Percentiles rank a stretch among this genome's conserved stretches.
Conservation (phyloP, 1,284 basidiomycete genomes). For the Rhodotorula sp. region DNA sequence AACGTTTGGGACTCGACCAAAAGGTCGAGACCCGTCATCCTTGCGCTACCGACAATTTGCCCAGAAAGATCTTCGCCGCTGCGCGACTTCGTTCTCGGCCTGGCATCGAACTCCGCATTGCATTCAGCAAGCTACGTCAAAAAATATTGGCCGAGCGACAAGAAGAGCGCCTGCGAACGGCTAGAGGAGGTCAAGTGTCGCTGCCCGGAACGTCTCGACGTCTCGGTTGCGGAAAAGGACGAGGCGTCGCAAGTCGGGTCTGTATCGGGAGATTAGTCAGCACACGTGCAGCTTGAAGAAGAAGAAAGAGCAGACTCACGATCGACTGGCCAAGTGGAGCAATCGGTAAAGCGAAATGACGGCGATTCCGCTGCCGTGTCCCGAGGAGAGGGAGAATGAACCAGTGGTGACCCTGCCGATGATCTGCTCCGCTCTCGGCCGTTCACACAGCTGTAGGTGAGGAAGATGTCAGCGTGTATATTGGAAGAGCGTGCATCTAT, state of each 20-base stretch:
- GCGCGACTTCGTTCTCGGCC: too few relatives aligned
- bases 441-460: conserved; percentile 22
- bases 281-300: too few relatives aligned
- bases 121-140: too few relatives aligned
- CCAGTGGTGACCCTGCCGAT: conserved; percentile 80
- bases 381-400: conserved; percentile 70
- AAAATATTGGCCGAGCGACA: too few relatives aligned
- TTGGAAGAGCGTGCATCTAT: too few relatives aligned
- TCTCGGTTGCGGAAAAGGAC: conserved; percentile 40
- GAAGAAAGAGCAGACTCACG: conserved; percentile 17
- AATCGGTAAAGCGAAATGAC: conserved; percentile 62
- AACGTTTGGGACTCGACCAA: background rate
- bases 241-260: background rate
- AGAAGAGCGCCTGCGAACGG: too few relatives aligned
- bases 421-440: conserved; percentile 51
- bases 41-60: too few relatives aligned
- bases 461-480: background rate
- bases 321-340: conserved; percentile 53
- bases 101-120: too few relatives aligned
- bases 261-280: background rate
- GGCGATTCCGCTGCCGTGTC: conserved; percentile 70
- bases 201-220: conserved; percentile 34
- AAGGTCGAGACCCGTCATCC: too few relatives aligned
- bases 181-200: conserved; percentile 26
- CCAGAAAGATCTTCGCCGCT: too few relatives aligned